A percentile compares a stretch with the other conserved stretches of the same genome.
Evolutionary conservation across 2,329 filamentous ascomycete genomes (phyloP).

Genomic region (Nothopassalora personata): DNA sequence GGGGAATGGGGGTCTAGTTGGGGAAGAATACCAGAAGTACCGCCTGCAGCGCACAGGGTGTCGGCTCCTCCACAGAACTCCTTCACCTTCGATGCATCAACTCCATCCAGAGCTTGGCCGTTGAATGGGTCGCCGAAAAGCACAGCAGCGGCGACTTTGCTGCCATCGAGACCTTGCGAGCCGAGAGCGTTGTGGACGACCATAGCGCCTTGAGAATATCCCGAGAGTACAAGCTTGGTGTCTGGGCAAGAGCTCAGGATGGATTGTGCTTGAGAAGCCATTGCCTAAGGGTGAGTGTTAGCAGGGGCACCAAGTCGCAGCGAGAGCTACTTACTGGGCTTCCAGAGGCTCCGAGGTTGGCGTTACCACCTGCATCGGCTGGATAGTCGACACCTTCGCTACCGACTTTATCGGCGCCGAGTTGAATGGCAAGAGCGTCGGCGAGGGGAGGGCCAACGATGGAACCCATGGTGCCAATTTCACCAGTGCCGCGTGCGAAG

Average conservation of each 20-base stretch:
- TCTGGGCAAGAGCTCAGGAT: conserved; percentile 17
- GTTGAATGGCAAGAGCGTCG: conserved; percentile 12
- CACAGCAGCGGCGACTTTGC: conserved; percentile 25
- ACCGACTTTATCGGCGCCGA: conserved; percentile 18
- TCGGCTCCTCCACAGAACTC: conserved; percentile 23
- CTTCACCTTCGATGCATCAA: conserved; percentile 21
- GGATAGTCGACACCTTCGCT: conserved; percentile 27
- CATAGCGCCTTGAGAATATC: conserved; percentile 21
- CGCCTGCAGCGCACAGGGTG: conserved; percentile 16
- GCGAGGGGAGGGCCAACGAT: conserved; percentile 19
- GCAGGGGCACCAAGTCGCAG: not conserved
- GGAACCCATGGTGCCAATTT: conserved; percentile 49
- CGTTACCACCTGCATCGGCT: conserved; percentile 21
- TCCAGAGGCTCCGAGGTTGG: conserved; percentile 22
- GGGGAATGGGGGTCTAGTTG: too few species aligned
- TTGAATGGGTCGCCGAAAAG: conserved; percentile 29
- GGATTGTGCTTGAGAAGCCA: conserved; percentile 11
- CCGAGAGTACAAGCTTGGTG: conserved; percentile 19
- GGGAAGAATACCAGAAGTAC: conserved; percentile 4
- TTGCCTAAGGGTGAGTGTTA: conserved; percentile 3
- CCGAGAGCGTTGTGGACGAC: conserved; percentile 20
- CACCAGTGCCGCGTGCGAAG: conserved; percentile 55
- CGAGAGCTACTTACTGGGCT: conserved; percentile 9
- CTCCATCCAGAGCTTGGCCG: conserved; percentile 21
- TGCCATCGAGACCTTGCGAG: conserved; percentile 16